Base-by-base conservation (phyloP, 108 stramenopile genomes). In the Nitzschia sp. region DNA sequence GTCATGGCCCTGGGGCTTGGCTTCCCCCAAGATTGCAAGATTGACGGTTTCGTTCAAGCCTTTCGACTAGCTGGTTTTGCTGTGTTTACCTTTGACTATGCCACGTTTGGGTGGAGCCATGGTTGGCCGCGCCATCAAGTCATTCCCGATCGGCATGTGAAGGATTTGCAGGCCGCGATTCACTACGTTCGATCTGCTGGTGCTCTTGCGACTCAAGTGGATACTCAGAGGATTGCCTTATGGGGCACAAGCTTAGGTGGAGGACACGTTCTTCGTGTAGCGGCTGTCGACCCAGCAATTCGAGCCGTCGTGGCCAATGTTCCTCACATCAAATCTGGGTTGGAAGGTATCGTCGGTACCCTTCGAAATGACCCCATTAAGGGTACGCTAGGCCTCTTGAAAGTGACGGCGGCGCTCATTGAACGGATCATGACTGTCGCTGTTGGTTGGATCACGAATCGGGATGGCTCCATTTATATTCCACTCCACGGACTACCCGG, bases 171-270 rank as follows among this genome's bases (percentile, higher is more conserved):
- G 32, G 67, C 67, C 17, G 60, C 68, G 23, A 46, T 76, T 38
- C 2, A 5, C 0, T n/a, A 30, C 11, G 30, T 74, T 1, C 36
- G 55, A 29, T 21, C 56, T 8, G 42, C 65, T 28, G 9, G 19
- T 24, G 28, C 17, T 5, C 1, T 19, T 2, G 66, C 19, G 5
- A 42, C 17, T 5, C 3, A 21, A 2, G 66, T 74, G 4, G 75
- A 76, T 63, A 33, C 36, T 15, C 30, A 32, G 5, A 23, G 53
- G 17, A 55, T 76, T n/a, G 75, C 30, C 3, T 59, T 76, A 1
- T 69, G 67, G 75, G 75, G 75, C 25, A 76, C 61, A 9, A 68
- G 67, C 2, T 59, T 76, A 35, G 75, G 75, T 11, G 75, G 75
- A 11, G 75, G 75, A 29, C 75, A 76, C 24, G 75, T 76, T 0